Base-by-base conservation (phyloP, 768 basidiomycete genomes). In the Boletus vermiculosoides region DNA sequence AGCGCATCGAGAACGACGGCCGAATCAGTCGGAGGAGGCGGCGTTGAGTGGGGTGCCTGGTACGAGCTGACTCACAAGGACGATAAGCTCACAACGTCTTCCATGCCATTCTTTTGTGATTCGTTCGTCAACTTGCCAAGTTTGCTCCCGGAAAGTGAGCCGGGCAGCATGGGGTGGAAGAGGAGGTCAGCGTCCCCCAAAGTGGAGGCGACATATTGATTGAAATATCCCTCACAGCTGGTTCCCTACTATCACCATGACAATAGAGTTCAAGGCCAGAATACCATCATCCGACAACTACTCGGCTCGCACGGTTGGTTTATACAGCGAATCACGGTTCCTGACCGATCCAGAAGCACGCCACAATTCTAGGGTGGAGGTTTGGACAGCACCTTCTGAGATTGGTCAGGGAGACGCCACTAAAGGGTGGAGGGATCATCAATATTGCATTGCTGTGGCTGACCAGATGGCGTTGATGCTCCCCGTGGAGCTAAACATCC, bases 341-440 rank as follows among this genome's bases (percentile, higher is more conserved):
- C 63, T 82, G 55, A 77, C 78, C 46, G 73, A 80, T 42, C 83
- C 83, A 0, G 76, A 80, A 56, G 79, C 79, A 9, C 73, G 85
- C 54, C 85, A 88, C 59, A 84, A 87, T 46, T 62, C 68, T 4
- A 81, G 81, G 59, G 78, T 81, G 4, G 87, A 87, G 63, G 73
- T 87, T 13, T 88, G 86, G 86, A 82, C 83, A 7, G 83, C 86
- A 11, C 87, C 87, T 2, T 72, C 75, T 42, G 74, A 82, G 52
- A 73, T 84, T 39, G 82, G 80, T 3, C 77, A 78, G 52, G 81
- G 80, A 0, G 48, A 66, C 5, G 66, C 74, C 31, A 34, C 40
- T 9, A 67, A 75, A 4, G 78, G 78, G 12, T 88, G 86, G 87
- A 78, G 83, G 59, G 83, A 83, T 45, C 69, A 79, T 49, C 85